These are phyloP conservation scores for Annulohypoxylon moriforme DNA, from an alignment of 495 filamentous ascomycete species.

Conservation along the genomic window DNA sequence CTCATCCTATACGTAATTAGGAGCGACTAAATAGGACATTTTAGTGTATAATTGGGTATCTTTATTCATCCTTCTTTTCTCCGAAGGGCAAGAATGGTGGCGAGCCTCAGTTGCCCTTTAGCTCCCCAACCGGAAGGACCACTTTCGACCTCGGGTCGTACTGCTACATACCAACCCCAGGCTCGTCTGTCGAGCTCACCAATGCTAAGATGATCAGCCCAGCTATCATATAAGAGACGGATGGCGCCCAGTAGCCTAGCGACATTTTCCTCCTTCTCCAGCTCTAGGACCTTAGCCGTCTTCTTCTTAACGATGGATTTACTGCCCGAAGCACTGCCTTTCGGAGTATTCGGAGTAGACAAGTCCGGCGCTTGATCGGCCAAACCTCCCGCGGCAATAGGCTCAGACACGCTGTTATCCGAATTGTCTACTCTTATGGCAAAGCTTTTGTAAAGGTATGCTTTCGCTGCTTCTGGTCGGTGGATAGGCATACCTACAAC, in stretches of 20 bases:
- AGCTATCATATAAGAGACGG: conserved; percentile 75
- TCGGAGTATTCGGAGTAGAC: conserved; percentile 5
- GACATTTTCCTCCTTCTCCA: conserved; percentile 74
- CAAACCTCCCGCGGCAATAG: not conserved
- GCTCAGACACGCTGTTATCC: not conserved
- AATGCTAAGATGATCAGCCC: conserved; percentile 66
- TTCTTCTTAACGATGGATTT: conserved; percentile 52
- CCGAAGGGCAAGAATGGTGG: conserved; percentile 72
- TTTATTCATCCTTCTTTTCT: conserved; percentile 49
- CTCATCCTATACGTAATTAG: not conserved
- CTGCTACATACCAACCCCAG: conserved; percentile 82
- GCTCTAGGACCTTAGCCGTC: conserved; percentile 55
- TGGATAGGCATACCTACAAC: conserved; percentile 71
- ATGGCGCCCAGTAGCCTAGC: conserved; percentile 72
- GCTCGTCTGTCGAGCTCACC: conserved; percentile 77
- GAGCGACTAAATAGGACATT: not conserved
- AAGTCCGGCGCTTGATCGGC: not conserved
- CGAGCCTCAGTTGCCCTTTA: conserved; percentile 74
- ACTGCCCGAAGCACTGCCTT: not conserved
- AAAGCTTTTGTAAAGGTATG: conserved; percentile 72
- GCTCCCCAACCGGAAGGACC: conserved; percentile 84
- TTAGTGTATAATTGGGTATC: conserved; percentile 9
- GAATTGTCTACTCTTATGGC: conserved; percentile 46
- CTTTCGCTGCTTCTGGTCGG: conserved; percentile 69
- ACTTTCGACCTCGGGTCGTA: conserved; percentile 76